Conservation (phyloP, 129 eudicot genomes). For the Calendula officinalis region DNA sequence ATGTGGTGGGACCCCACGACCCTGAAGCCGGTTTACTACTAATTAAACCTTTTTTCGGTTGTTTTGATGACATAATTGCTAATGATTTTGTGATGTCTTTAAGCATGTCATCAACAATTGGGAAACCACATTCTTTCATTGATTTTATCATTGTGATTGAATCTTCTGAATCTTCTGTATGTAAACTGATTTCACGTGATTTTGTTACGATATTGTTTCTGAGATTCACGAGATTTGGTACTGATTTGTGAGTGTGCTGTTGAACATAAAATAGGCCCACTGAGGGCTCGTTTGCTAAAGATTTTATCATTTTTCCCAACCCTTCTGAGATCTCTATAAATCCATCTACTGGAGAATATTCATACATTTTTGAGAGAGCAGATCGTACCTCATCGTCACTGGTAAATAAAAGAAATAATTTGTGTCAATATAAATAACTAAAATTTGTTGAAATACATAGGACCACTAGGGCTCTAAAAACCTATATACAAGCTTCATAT, state of each 20-base stretch:
- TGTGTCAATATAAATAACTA: background rate
- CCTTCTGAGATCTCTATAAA: conserved; percentile 77
- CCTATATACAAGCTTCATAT: background rate
- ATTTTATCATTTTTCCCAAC: conserved; percentile 77
- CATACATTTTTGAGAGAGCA: conserved; percentile 70
- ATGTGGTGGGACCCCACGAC: conserved; percentile 59
- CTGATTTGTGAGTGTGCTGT: conserved; percentile 75
- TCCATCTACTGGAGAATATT: conserved; percentile 79
- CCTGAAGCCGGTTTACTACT: conserved; percentile 39
- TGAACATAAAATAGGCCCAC: conserved; percentile 89
- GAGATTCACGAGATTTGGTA: conserved; percentile 68
- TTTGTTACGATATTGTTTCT: conserved; percentile 46
- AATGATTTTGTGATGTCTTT: conserved; percentile 69
- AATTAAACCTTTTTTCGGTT: conserved; percentile 62
- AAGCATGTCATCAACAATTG: conserved; percentile 74
- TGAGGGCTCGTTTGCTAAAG: conserved; percentile 90
- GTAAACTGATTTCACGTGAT: conserved; percentile 63
- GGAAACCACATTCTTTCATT: conserved; percentile 78
- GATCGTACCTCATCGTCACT: conserved; percentile 68
- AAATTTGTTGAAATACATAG: background rate
- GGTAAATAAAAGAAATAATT: background rate
- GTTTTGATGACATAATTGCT: conserved; percentile 59
- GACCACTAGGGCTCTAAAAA: background rate
- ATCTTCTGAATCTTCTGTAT: conserved; percentile 83
- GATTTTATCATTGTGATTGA: conserved; percentile 69